A percentile compares a stretch with the other conserved stretches of the same genome.
Conservation (phyloP, 2,329 filamentous ascomycete genomes). For the Arthrobotrys sinensis region DNA sequence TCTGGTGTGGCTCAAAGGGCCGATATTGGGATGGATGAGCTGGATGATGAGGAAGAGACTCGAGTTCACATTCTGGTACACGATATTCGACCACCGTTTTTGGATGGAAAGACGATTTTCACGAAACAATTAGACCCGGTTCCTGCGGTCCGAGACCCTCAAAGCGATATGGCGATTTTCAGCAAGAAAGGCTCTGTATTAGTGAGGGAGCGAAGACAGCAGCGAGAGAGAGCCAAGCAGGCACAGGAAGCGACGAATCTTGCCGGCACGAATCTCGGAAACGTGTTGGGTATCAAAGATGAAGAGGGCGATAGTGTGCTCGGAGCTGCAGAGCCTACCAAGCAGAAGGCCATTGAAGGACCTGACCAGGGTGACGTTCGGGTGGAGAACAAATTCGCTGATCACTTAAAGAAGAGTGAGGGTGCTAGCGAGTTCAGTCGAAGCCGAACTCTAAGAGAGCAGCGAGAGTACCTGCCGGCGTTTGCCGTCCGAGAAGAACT, state of each 20-base stretch:
- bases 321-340: constrained; percentile 71
- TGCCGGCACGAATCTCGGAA: constrained; percentile 91
- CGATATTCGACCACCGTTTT: constrained; percentile 91
- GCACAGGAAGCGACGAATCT: constrained; percentile 95
- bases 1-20: constrained; percentile 93
- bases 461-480: constrained; percentile 92
- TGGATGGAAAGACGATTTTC: constrained; percentile 95
- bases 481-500: constrained; percentile 97
- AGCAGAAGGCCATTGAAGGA: constrained; percentile 72
- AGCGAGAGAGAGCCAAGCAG: constrained; percentile 92
- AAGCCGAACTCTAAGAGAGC: constrained; percentile 89
- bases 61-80: constrained; percentile 93
- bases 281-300: constrained; percentile 95
- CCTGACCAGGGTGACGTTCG: constrained; percentile 76
- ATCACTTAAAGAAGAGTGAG: constrained; percentile 86
- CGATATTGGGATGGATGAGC: constrained; percentile 85
- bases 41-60: constrained; percentile 89
- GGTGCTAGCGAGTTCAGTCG: constrained; percentile 92
- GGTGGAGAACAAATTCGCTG: constrained; percentile 82
- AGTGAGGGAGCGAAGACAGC: constrained; percentile 90
- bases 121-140: constrained; percentile 97
- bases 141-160: constrained; percentile 89
- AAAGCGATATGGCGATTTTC: constrained; percentile 99
- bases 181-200: constrained; percentile 94
- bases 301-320: constrained; percentile 89